Percentiles rank a stretch among this genome's conserved stretches.
phyloP scores from a whole-genome alignment of 2,329 filamentous ascomycete species.

The Ustulina deusta region DNA sequence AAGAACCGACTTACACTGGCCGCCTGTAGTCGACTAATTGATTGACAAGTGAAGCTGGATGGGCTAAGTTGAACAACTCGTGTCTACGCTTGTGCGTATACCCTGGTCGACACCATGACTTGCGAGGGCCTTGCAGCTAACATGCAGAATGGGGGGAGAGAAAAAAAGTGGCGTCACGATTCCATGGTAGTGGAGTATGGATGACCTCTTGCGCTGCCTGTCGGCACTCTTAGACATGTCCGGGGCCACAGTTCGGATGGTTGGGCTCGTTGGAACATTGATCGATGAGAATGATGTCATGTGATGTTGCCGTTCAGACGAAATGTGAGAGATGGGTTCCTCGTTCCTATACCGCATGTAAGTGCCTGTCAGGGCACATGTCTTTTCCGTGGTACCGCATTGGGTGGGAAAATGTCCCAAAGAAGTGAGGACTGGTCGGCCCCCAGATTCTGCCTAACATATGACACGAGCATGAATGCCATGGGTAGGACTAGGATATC shows the following conservation, averaged over 20 bases:
- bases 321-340: background rate
- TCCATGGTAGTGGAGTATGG: constrained; percentile 1
- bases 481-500: constrained; percentile 16
- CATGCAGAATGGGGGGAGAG: constrained; percentile 23
- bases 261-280: constrained; percentile 1
- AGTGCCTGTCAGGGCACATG: constrained; percentile 21
- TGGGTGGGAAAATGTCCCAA: background rate
- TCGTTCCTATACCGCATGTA: constrained; percentile 6
- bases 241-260: constrained; percentile 9
- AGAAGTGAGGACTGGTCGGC: background rate
- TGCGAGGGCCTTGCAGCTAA: constrained; percentile 28
- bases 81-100: background rate
- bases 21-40: background rate
- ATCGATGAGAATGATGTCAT: constrained; percentile 12
- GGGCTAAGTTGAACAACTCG: constrained; percentile 2
- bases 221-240: constrained; percentile 2
- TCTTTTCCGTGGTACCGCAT: constrained; percentile 7
- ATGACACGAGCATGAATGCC: constrained; percentile 12
- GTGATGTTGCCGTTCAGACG: constrained; percentile 6
- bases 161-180: constrained; percentile 12
- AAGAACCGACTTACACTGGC: constrained; percentile 10
- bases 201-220: constrained; percentile 5
- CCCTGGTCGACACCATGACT: constrained; percentile 1
- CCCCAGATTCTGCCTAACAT: constrained; percentile 12
- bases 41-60: background rate